Evolutionary conservation across 2,329 filamentous ascomycete genomes (phyloP).

Genomic region (Aspergillus latus): DNA sequence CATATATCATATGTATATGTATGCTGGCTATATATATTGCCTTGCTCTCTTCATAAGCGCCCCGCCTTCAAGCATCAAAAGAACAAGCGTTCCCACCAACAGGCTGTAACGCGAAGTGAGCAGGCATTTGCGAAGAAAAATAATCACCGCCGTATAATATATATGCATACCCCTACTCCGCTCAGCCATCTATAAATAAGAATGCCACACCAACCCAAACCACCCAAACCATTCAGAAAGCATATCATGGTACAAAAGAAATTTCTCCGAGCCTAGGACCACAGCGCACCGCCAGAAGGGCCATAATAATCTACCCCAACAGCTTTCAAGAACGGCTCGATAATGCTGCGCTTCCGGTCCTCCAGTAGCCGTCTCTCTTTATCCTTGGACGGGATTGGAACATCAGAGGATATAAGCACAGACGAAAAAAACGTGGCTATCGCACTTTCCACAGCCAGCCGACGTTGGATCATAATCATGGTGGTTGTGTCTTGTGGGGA

Average conservation of each 20-base stretch:
- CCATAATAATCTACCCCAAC: slow-evolving; percentile 36
- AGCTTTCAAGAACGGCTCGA: slow-evolving; percentile 68
- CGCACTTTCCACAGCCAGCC: slow-evolving; percentile 59
- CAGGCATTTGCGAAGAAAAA: no score
- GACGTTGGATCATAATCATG: slow-evolving; percentile 42
- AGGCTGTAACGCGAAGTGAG: no score
- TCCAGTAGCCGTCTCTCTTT: slow-evolving; percentile 62
- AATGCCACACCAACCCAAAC: not conserved
- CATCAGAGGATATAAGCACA: slow-evolving; percentile 58
- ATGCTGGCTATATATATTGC: no score
- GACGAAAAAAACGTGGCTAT: slow-evolving; percentile 66
- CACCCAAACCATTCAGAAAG: not conserved
- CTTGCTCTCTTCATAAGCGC: no score
- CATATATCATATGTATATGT: no score
- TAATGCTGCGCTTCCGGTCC: slow-evolving; percentile 63
- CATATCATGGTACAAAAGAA: not conserved
- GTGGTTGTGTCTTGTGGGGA: slow-evolving; percentile 26
- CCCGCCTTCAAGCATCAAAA: no score
- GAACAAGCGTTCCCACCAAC: no score
- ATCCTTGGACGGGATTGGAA: slow-evolving; percentile 45
- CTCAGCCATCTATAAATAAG: not conserved
- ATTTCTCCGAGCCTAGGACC: not conserved
- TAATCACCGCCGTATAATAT: not conserved
- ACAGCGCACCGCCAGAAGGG: slow-evolving; percentile 31
- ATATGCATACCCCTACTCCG: not conserved